phyloP scores from a whole-genome alignment of 306 rosid genomes.

The Corylus americana region DNA sequence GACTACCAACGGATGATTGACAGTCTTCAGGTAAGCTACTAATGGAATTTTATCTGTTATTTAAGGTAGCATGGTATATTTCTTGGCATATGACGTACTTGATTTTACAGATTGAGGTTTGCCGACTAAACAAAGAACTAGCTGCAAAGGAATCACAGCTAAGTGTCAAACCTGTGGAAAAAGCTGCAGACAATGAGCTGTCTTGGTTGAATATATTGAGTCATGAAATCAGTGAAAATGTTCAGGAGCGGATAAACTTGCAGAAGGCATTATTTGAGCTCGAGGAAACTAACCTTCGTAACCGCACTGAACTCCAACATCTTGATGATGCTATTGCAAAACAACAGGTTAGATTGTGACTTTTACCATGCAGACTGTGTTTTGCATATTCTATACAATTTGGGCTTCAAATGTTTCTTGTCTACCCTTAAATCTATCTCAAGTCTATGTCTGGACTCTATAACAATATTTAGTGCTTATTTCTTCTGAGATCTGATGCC shows the following conservation, averaged over 20 bases:
- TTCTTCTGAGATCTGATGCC: background rate
- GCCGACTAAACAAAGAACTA: constrained; percentile 52
- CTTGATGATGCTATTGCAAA: constrained; percentile 64
- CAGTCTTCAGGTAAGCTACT: constrained; percentile 54
- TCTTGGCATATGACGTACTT: constrained; percentile 18
- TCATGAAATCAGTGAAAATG: constrained; percentile 64
- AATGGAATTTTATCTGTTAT: background rate
- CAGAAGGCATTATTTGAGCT: constrained; percentile 64
- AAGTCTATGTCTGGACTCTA: background rate
- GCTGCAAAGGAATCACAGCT: constrained; percentile 55
- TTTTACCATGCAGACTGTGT: background rate
- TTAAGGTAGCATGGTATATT: constrained; percentile 12
- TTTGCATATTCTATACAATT: background rate
- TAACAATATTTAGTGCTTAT: background rate
- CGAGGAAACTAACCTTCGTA: constrained; percentile 58
- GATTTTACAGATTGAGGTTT: constrained; percentile 51
- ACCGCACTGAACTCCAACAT: constrained; percentile 57
- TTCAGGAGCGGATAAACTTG: constrained; percentile 65
- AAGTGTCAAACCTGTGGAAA: constrained; percentile 51
- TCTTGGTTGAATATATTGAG: constrained; percentile 59
- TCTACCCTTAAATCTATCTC: background rate
- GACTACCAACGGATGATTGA: constrained; percentile 69
- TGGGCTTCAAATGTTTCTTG: background rate
- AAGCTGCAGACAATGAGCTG: constrained; percentile 55
- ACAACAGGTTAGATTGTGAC: constrained; percentile 41